A percentile compares a stretch with the other conserved stretches of the same genome.
Conservation (phyloP, 208 protist species). For the Trypanosoma mega region DNA sequence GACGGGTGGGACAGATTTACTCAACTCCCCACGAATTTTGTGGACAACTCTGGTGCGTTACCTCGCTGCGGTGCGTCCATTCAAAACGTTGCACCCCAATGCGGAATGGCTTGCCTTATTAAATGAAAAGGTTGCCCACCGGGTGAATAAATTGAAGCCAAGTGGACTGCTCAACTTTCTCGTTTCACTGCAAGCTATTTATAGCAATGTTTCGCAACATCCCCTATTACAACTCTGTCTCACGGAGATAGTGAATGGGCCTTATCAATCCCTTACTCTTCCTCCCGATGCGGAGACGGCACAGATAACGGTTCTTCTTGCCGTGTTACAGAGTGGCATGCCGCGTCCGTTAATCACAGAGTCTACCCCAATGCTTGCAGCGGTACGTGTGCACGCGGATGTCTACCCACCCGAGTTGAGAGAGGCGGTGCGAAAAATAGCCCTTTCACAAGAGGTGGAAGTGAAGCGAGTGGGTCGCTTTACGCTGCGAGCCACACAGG, state of each 20-base stretch:
- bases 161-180: slow-evolving; percentile 63
- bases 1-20: slow-evolving; percentile 50
- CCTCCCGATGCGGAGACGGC: slow-evolving; percentile 46
- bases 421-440: slow-evolving; percentile 62
- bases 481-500: slow-evolving; percentile 35
- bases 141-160: not conserved
- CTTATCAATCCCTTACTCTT: slow-evolving; percentile 28
- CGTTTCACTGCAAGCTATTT: slow-evolving; percentile 58
- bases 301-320: slow-evolving; percentile 64
- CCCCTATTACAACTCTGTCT: slow-evolving; percentile 61
- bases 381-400: slow-evolving; percentile 28
- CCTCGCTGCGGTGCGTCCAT: slow-evolving; percentile 49
- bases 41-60: slow-evolving; percentile 48
- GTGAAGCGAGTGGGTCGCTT: slow-evolving; percentile 26
- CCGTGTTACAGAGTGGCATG: slow-evolving; percentile 74
- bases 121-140: slow-evolving; percentile 30
- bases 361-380: slow-evolving; percentile 27
- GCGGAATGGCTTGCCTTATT: slow-evolving; percentile 60
- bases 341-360: slow-evolving; percentile 49
- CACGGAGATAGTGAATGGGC: slow-evolving; percentile 32
- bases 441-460: slow-evolving; percentile 36
- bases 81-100: slow-evolving; percentile 32
- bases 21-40: slow-evolving; percentile 24
- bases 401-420: slow-evolving; percentile 40
- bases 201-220: slow-evolving; percentile 47